Percentiles rank a stretch among this genome's conserved stretches.
Evolutionary conservation across 2,329 filamentous ascomycete species (phyloP).

Genomic region (Phaeosphaeria sp.): DNA sequence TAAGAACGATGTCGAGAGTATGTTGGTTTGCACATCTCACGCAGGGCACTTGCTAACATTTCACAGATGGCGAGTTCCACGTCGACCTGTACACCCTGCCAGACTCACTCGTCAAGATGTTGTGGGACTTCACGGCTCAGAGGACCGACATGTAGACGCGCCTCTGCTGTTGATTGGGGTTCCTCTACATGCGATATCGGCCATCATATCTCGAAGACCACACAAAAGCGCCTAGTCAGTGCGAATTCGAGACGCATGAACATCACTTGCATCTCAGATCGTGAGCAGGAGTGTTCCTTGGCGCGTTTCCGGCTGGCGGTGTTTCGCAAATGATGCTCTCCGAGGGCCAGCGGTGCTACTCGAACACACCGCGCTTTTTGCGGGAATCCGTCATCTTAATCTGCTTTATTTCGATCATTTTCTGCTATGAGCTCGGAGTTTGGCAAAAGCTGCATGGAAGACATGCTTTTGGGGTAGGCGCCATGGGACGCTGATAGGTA

Average conservation of each 20-base stretch:
- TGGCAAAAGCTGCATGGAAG: constrained; percentile 10
- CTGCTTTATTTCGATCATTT: constrained; percentile 4
- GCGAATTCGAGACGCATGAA: neutral
- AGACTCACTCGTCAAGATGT: constrained; percentile 84
- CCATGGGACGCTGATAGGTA: constrained; percentile 9
- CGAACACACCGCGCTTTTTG: neutral
- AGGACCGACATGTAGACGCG: constrained; percentile 41
- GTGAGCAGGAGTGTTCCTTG: neutral
- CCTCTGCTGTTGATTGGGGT: neutral
- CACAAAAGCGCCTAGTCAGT: neutral
- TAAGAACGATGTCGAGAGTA: constrained; percentile 95
- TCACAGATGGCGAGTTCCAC: constrained; percentile 89
- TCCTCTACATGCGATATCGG: neutral
- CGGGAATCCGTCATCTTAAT: neutral
- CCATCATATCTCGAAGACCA: neutral
- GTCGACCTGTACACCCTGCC: constrained; percentile 98
- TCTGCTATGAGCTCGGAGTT: constrained; percentile 11
- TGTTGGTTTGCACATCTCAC: constrained; percentile 46
- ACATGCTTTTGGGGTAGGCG: constrained; percentile 11
- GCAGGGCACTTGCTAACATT: constrained; percentile 20
- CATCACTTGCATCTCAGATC: neutral
- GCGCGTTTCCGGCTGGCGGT: neutral
- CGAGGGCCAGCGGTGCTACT: neutral
- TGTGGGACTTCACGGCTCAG: constrained; percentile 80
- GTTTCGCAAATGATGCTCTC: neutral